Evolutionary conservation across 768 basidiomycete species (phyloP), one percentile per base, ranked within the genome.

Genomic region (Rickenella mellea): DNA sequence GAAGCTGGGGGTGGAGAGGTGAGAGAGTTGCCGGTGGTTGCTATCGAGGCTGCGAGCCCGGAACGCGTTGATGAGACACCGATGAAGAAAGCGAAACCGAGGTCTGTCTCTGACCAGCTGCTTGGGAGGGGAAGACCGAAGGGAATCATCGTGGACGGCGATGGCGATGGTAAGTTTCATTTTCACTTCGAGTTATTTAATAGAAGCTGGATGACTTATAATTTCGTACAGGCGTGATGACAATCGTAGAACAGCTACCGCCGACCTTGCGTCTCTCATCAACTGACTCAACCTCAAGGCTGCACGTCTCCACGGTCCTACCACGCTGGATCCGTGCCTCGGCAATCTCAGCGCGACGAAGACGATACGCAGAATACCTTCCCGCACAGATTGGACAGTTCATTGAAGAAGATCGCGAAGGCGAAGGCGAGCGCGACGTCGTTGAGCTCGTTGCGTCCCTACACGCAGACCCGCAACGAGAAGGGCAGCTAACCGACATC

Each of bases 231-330:
- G 84, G 71, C 46, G 74, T 75, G 11, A 53, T 86, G 1, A 83
- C 78, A 0, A 70, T 85, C 24, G 63, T 88, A n/a, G 81, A 81
- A 83, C 83, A 0, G 86, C 83, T 0, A 89, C 86, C 1, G 76
- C 84, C 39, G 86, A 89, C 30, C 70, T 90, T 3, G 86, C 82
- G 0, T 74, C 75, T 42, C 64, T 90, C 4, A 84, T 90, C 56
- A 83, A 80, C 47, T 72, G 73, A n/a, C 68, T 90, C n/a, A 83
- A 88, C 49, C 66, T 90, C 3, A 76, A 86, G 54, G 83, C 83
- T 4, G 88, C 87, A 1, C 73, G 76, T 2, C 59, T 69, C 19
- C 59, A 61, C 20, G 62, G 59, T 25, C 67, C 68, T 0, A n/a
- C 59, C 64, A 9, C 45, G 50, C 44, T 21, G 43, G 44, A 33